Evolutionary conservation across 805 yeast species (phyloP), one percentile per base, ranked within the genome.

Genomic region (Monosporozyma yasuniensis): DNA sequence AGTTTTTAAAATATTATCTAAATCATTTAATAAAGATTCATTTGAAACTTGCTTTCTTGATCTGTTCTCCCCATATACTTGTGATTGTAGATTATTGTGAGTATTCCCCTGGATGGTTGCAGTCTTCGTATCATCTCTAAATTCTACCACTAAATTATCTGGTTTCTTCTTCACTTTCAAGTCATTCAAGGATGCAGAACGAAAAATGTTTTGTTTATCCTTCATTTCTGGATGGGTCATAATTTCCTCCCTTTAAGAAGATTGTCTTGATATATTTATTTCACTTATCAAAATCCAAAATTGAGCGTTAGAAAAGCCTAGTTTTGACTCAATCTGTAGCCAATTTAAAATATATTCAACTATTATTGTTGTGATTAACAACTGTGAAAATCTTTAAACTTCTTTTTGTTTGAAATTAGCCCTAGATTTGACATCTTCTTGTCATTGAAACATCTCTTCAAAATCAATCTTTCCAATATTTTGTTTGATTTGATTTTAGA

Each of bases 1-100:
- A 14, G 54, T 55, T 37, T 58, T 51, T 18, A 64, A 45, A 34
- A 59, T 54, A 37, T 52, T 52, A 44, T 63, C 65, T 27, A 63
- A 48, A 47, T 63, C 66, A 5, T 53, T 49, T 4, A 61, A 38
- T 14, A 59, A 44, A 14, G 47, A 42, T 30, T 59, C 59, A 19
- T 54, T 56, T 3, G 42, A 39, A 11, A 21, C 16, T 10, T 39
- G 25, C 4, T 39, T 39, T 12, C 50, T 47, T 6, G 45, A 16
- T 11, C 39, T 43, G 14, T 18, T 30, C 9, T 50, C 44, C 21
- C 45, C 48, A 1, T 38, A 28, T 10, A 12, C 18, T n/a, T 22
- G 18, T n/a, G 39, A 19, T 18, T 27, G 12, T n/a, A 32, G 12
- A 16, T 21, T 34, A 12, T 39, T 6, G 28, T 27, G 14, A 2